These are phyloP conservation scores for Withania somnifera DNA, from an alignment of 305 asterid genomes.

Conservation along the genomic window DNA sequence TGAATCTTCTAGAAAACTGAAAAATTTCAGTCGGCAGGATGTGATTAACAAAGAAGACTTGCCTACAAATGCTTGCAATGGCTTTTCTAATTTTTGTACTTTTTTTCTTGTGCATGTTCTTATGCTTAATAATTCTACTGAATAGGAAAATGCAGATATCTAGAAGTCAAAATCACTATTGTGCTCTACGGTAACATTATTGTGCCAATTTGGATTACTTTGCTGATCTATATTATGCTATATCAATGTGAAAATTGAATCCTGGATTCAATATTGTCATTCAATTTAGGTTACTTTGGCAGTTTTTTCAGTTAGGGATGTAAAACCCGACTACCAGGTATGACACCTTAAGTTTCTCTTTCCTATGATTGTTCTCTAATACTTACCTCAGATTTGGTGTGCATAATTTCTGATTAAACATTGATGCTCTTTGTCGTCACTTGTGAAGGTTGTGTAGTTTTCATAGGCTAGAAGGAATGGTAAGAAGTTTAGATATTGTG, in stretches of 20 bases:
- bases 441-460: too few species aligned
- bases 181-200: background rate
- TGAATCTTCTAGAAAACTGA: constrained; percentile 42
- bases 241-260: background rate
- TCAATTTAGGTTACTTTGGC: too few species aligned
- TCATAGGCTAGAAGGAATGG: too few species aligned
- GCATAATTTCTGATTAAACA: too few species aligned
- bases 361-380: too few species aligned
- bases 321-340: too few species aligned
- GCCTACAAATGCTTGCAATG: constrained; percentile 18
- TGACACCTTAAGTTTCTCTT: too few species aligned
- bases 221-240: background rate
- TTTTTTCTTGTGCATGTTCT: background rate
- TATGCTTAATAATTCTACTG: background rate
- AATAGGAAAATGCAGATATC: background rate
- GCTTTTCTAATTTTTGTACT: constrained; percentile 13
- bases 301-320: too few species aligned
- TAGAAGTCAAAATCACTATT: background rate
- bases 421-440: too few species aligned
- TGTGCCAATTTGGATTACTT: background rate
- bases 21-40: constrained; percentile 2
- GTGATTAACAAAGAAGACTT: constrained; percentile 19
- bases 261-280: background rate
- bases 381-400: too few species aligned
- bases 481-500: too few species aligned